A percentile compares a stretch with the other conserved stretches of the same genome.
Conservation (phyloP, 2,329 filamentous ascomycete genomes). For the Fusarium pininemorale region DNA sequence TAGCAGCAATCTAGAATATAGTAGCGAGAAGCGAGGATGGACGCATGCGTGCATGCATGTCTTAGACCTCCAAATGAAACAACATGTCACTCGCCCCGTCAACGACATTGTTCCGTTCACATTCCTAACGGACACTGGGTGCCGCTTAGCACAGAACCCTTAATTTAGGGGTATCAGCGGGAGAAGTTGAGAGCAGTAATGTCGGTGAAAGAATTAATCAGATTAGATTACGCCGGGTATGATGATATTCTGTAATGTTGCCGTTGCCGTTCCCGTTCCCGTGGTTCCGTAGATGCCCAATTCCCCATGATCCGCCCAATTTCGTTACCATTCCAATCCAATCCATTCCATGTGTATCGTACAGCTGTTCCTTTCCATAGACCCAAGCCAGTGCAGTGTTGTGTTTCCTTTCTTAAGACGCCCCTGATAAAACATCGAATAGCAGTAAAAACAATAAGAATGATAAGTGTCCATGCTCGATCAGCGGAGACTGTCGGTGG, state of each 20-base stretch:
- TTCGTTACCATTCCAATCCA: neutral
- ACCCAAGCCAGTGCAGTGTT: slow-evolving; percentile 8
- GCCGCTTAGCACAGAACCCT: neutral
- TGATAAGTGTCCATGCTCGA: neutral
- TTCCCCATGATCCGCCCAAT: slow-evolving; percentile 1
- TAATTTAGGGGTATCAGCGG: neutral
- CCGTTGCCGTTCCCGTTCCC: slow-evolving; percentile 8
- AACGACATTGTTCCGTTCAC: slow-evolving; percentile 26
- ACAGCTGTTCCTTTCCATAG: slow-evolving; percentile 17
- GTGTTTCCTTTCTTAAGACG: slow-evolving; percentile 19
- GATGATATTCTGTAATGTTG: slow-evolving; percentile 14
- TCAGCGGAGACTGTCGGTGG: slow-evolving; percentile 39
- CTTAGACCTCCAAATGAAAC: slow-evolving; percentile 30
- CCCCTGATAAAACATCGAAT: slow-evolving; percentile 7
- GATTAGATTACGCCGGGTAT: slow-evolving; percentile 33
- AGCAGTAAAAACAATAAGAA: slow-evolving; percentile 1
- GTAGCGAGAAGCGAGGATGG: slow-evolving; percentile 10
- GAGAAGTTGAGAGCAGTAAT: neutral
- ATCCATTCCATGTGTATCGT: slow-evolving; percentile 13
- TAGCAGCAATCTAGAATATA: neutral
- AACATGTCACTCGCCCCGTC: neutral
- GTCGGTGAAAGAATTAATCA: slow-evolving; percentile 9
- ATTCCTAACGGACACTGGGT: slow-evolving; percentile 12
- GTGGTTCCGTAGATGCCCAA: slow-evolving; percentile 17
- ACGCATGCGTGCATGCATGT: slow-evolving; percentile 8